A percentile compares a stretch with the other conserved stretches of the same genome.
Evolutionary conservation across 2,329 filamentous ascomycete genomes (phyloP).

Genomic region (Colletotrichum somersetense): DNA sequence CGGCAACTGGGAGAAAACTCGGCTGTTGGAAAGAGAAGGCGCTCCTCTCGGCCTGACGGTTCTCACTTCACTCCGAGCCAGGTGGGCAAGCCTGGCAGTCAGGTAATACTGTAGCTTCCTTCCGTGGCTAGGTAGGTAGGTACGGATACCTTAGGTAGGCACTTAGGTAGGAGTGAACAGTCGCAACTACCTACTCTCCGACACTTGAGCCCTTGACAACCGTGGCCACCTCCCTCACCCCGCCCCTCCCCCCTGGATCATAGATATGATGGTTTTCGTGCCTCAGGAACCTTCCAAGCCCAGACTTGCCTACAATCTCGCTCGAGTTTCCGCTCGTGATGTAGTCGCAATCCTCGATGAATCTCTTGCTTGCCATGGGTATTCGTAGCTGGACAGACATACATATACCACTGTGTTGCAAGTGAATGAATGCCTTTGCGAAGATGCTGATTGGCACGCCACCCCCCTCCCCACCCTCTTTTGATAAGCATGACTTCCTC

Average conservation of each 20-base stretch:
- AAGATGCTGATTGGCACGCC: neutral
- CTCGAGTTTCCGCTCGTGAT: conserved; percentile 15
- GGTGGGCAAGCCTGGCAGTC: neutral
- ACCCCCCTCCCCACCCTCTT: neutral
- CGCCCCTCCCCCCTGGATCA: neutral
- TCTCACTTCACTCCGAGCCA: neutral
- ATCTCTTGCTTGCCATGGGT: neutral
- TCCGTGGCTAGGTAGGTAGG: neutral
- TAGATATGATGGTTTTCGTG: neutral
- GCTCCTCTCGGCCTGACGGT: no score
- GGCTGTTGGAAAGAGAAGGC: no score
- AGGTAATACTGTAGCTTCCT: neutral
- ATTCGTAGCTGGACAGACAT: neutral
- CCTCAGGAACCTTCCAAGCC: conserved; percentile 3
- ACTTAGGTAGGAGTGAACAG: neutral
- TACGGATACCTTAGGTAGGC: no score
- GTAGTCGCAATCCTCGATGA: neutral
- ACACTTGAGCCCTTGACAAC: conserved; percentile 6
- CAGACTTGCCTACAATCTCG: conserved; percentile 15
- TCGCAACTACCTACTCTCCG: neutral
- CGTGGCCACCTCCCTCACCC: neutral
- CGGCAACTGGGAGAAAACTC: neutral
- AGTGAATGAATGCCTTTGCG: neutral
- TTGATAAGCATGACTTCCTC: neutral
- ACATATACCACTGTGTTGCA: neutral